A percentile compares a stretch with the other conserved stretches of the same genome.
Conservation (phyloP, 441 rosid species). For the Dalechampia spathulata region DNA sequence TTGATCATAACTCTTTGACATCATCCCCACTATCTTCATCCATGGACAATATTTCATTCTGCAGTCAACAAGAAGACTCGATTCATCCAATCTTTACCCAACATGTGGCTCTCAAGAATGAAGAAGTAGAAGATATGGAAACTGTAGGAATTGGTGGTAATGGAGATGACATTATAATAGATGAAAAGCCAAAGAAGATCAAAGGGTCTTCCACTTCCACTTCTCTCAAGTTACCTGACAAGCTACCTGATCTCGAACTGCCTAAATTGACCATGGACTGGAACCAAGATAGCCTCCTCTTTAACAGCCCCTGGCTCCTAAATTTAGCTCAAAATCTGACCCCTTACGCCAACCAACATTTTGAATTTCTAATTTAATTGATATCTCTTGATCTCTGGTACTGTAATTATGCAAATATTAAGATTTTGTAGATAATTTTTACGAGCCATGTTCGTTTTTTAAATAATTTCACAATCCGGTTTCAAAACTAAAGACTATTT, state of each 20-base stretch:
- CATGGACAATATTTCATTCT: slow-evolving; percentile 31
- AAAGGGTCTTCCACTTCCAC: slow-evolving; percentile 15
- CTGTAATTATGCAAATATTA: too few relatives aligned
- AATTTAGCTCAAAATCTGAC: slow-evolving; percentile 45
- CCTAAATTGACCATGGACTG: slow-evolving; percentile 58
- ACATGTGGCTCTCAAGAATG: slow-evolving; percentile 27
- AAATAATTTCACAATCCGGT: too few relatives aligned
- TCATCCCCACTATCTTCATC: slow-evolving; percentile 29
- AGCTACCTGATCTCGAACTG: slow-evolving; percentile 57
- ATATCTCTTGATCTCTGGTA: too few relatives aligned
- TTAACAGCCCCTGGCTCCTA: slow-evolving; percentile 79
- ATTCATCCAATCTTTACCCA: slow-evolving; percentile 14
- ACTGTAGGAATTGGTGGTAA: slow-evolving; percentile 8
- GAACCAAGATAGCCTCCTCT: slow-evolving; percentile 53
- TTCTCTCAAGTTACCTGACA: slow-evolving; percentile 37
- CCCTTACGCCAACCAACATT: slow-evolving; percentile 50
- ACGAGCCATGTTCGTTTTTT: too few relatives aligned
- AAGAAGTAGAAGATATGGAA: slow-evolving; percentile 28
- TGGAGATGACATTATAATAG: background rate
- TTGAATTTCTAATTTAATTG: slow-evolving; percentile 36
- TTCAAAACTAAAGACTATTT: too few relatives aligned
- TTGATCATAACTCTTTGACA: slow-evolving; percentile 29
- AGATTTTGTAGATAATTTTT: background rate
- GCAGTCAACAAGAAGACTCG: slow-evolving; percentile 32
- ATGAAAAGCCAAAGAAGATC: slow-evolving; percentile 13